Evolutionary conservation across 306 rosid species (phyloP).

Genomic region (Quercus rubra): DNA sequence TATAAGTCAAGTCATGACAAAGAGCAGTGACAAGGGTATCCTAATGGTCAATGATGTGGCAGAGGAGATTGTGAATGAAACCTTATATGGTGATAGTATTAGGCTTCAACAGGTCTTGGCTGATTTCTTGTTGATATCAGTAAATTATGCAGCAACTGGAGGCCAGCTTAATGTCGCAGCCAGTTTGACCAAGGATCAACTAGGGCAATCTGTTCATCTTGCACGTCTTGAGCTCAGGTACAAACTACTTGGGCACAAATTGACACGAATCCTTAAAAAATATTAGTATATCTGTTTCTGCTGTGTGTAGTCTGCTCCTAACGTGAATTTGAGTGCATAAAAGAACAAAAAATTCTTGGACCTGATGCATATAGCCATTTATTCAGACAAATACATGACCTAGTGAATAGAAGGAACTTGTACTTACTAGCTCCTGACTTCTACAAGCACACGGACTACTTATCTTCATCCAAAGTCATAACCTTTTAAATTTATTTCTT

Average conservation of each 20-base stretch:
- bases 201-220: slow-evolving; percentile 79
- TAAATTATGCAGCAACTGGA: slow-evolving; percentile 57
- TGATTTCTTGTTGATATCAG: slow-evolving; percentile 65
- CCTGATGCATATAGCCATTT: not conserved
- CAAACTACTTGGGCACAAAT: not conserved
- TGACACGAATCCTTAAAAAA: not conserved
- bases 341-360: not conserved
- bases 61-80: slow-evolving; percentile 48
- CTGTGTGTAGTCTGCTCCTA: not conserved
- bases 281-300: not conserved
- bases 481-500: not conserved
- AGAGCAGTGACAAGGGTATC: slow-evolving; percentile 54
- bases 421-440: not conserved
- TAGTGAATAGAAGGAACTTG: not conserved
- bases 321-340: not conserved
- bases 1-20: slow-evolving; percentile 69
- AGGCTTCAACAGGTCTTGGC: slow-evolving; percentile 89
- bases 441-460: not conserved
- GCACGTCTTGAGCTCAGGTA: slow-evolving; percentile 84
- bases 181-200: slow-evolving; percentile 61
- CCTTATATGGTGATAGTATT: slow-evolving; percentile 72
- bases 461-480: not conserved
- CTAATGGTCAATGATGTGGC: slow-evolving; percentile 58
- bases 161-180: slow-evolving; percentile 63
- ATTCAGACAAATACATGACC: not conserved